Percentiles rank a stretch among this genome's conserved stretches.
phyloP scores from a whole-genome alignment of 2,329 filamentous ascomycete genomes.

The Arthroderma sp. region DNA sequence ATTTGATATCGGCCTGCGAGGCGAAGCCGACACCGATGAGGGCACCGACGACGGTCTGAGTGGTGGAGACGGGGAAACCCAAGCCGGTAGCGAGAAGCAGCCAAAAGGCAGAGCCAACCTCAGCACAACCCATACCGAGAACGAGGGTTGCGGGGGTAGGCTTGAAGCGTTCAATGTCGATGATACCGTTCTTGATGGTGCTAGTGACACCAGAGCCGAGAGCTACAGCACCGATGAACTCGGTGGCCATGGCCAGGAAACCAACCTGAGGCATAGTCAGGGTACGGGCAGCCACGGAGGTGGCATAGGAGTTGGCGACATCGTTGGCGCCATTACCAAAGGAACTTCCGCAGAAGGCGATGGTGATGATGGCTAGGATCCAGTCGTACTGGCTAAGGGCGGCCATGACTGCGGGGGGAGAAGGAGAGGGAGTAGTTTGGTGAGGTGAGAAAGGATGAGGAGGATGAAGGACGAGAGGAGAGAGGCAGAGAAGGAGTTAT shows the following conservation, averaged over 20 bases:
- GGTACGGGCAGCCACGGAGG: conserved; percentile 38
- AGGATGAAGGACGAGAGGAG: background rate
- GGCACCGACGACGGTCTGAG: conserved; percentile 28
- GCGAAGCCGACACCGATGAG: conserved; percentile 22
- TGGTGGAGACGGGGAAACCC: conserved; percentile 32
- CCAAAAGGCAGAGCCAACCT: conserved; percentile 26
- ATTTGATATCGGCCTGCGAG: conserved; percentile 22
- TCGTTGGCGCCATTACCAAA: conserved; percentile 34
- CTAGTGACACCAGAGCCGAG: conserved; percentile 34
- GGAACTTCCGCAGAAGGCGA: conserved; percentile 24
- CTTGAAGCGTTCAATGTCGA: conserved; percentile 25
- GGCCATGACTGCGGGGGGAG: conserved; percentile 4
- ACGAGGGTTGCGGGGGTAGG: conserved; percentile 24
- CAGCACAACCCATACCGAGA: conserved; percentile 26
- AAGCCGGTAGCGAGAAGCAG: conserved; percentile 22
- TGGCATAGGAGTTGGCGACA: conserved; percentile 44
- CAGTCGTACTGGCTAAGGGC: conserved; percentile 22
- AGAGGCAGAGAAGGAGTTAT: background rate
- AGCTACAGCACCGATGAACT: conserved; percentile 41
- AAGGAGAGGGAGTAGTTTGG: background rate
- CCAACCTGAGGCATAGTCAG: conserved; percentile 41
- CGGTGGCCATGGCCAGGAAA: conserved; percentile 36
- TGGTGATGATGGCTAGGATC: conserved; percentile 28
- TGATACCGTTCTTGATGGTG: conserved; percentile 34
- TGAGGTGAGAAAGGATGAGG: background rate